phyloP scores from a whole-genome alignment of 495 filamentous ascomycete species.

The Pseudomonodictys pantanalensis region DNA sequence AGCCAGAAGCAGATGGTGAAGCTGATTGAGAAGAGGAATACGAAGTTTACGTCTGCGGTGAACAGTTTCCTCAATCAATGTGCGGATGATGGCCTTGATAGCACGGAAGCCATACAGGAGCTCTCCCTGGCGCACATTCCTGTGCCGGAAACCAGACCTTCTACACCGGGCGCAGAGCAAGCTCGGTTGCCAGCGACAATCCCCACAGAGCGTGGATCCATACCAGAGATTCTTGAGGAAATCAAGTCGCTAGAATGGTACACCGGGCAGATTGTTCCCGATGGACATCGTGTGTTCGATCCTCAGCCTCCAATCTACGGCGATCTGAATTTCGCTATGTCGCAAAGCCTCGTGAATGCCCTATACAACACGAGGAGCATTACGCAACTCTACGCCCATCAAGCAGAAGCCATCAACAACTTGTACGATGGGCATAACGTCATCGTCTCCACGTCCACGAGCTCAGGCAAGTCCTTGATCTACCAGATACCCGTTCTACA shows the following conservation, averaged over 20 bases:
- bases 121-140: conserved; percentile 51
- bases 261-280: conserved; percentile 86
- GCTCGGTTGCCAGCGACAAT: conserved; percentile 61
- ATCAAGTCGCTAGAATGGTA: conserved; percentile 84
- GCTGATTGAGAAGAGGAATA: conserved; percentile 87
- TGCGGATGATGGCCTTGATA: conserved; percentile 61
- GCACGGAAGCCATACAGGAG: conserved; percentile 60
- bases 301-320: conserved; percentile 79
- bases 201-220: conserved; percentile 75
- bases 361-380: conserved; percentile 87
- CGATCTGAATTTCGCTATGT: conserved; percentile 79
- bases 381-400: conserved; percentile 85
- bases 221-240: conserved; percentile 81
- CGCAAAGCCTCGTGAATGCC: conserved; percentile 89
- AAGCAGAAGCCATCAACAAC: conserved; percentile 91
- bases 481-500: conserved; percentile 94
- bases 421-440: conserved; percentile 81
- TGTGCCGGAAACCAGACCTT: conserved; percentile 48
- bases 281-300: conserved; percentile 90
- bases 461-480: conserved; percentile 93
- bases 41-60: conserved; percentile 77
- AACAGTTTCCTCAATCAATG: conserved; percentile 74
- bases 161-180: conserved; percentile 48
- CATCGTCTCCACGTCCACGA: conserved; percentile 91
- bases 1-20: conserved; percentile 88